Percentiles rank a stretch among this genome's conserved stretches.
Conservation (phyloP, 768 basidiomycete genomes). For the Fomitopsis serialis region DNA sequence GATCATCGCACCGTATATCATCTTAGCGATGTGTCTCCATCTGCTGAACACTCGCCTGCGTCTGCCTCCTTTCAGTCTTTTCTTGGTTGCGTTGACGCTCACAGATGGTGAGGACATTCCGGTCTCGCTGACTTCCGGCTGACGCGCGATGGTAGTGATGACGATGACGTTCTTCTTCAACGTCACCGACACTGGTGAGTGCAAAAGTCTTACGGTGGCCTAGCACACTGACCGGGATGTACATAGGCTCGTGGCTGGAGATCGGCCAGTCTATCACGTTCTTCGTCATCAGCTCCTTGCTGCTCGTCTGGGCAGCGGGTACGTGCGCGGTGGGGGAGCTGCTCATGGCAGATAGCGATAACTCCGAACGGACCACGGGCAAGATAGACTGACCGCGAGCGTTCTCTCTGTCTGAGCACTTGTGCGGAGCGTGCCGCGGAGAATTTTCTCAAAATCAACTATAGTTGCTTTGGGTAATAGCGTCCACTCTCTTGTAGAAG, state of each 20-base stretch:
- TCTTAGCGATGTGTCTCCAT: slow-evolving; percentile 65
- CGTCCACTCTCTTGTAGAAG: too few relatives aligned
- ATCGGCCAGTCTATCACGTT: slow-evolving; percentile 87
- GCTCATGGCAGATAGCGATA: slow-evolving; percentile 40
- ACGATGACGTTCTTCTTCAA: slow-evolving; percentile 80
- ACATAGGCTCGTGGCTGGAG: slow-evolving; percentile 76
- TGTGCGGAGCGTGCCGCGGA: too few relatives aligned
- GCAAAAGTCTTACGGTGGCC: background rate
- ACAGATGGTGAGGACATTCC: slow-evolving; percentile 46
- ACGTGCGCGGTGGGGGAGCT: slow-evolving; percentile 70
- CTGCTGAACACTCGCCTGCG: slow-evolving; percentile 60
- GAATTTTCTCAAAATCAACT: too few relatives aligned
- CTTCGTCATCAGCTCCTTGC: slow-evolving; percentile 77
- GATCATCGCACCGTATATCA: slow-evolving; percentile 74
- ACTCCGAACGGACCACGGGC: too few relatives aligned
- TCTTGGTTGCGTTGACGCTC: slow-evolving; percentile 70
- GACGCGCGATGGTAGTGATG: slow-evolving; percentile 47
- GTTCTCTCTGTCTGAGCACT: too few relatives aligned
- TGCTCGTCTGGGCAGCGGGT: slow-evolving; percentile 75
- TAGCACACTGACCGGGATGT: background rate
- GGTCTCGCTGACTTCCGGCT: background rate
- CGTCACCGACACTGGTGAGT: slow-evolving; percentile 70
- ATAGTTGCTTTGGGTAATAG: too few relatives aligned
- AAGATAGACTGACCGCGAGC: too few relatives aligned
- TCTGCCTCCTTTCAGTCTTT: slow-evolving; percentile 76